These are phyloP conservation scores for Globisporangium okanoganense DNA, from an alignment of 352 stramenopile species.

Conservation along the genomic window DNA sequence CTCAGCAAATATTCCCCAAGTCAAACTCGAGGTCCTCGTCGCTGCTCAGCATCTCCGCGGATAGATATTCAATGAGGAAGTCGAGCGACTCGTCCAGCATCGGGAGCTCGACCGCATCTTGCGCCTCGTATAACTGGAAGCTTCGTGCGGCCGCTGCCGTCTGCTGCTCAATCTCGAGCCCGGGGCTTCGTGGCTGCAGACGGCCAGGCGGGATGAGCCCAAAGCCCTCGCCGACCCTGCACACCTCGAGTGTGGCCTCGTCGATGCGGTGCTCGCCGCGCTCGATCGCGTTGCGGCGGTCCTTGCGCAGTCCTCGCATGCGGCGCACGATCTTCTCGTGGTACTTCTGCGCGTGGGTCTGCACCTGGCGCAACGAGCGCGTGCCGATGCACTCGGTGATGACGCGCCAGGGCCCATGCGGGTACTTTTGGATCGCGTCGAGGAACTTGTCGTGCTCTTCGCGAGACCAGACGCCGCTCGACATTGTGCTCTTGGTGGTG, in stretches of 20 bases:
- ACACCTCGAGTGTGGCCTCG: conserved; percentile 24
- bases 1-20: not conserved
- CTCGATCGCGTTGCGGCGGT: conserved; percentile 41
- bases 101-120: conserved; percentile 9
- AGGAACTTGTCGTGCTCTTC: conserved; percentile 61
- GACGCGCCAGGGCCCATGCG: conserved; percentile 34
- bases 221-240: not conserved
- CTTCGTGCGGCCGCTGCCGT: not conserved
- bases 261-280: conserved; percentile 58
- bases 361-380: conserved; percentile 54
- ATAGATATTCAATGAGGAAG: conserved; percentile 21
- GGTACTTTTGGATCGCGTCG: conserved; percentile 45
- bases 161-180: conserved; percentile 4
- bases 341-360: conserved; percentile 58
- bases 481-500: not conserved
- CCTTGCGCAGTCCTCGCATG: conserved; percentile 50
- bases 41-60: not conserved
- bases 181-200: not conserved
- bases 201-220: not conserved
- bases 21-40: not conserved
- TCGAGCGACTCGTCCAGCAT: conserved; percentile 29
- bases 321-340: conserved; percentile 71
- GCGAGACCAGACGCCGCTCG: conserved; percentile 31
- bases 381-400: conserved; percentile 41
- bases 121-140: not conserved